A percentile compares a stretch with the other conserved stretches of the same genome.
Conservation (phyloP, 768 basidiomycete genomes). For the Leucogyrophana mollusca region DNA sequence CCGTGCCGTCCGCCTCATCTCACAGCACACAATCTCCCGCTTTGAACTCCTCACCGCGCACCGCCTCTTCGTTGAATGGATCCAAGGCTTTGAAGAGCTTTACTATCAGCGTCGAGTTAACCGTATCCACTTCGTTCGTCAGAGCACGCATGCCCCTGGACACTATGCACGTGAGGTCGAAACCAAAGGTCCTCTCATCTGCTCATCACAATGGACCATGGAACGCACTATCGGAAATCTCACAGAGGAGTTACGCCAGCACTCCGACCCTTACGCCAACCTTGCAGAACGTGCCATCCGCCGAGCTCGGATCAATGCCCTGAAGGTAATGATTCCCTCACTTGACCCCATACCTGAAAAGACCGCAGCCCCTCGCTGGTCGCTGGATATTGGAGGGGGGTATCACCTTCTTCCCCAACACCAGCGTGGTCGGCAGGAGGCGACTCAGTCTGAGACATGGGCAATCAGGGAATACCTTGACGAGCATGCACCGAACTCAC, state of each 20-base stretch:
- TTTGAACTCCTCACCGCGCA: constrained; percentile 11
- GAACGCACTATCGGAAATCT: constrained; percentile 18
- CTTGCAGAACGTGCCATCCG: constrained; percentile 17
- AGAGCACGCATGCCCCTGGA: constrained; percentile 18
- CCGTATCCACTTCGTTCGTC: constrained; percentile 24
- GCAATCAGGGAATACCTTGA: background rate
- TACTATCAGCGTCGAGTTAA: background rate
- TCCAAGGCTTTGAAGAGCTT: background rate
- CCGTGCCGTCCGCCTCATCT: constrained; percentile 12
- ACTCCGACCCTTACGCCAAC: constrained; percentile 19
- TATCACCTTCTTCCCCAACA: background rate
- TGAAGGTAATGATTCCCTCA: constrained; percentile 14
- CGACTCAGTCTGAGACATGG: background rate
- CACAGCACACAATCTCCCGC: constrained; percentile 10
- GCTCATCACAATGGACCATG: constrained; percentile 25
- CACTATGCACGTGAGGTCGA: constrained; percentile 22
- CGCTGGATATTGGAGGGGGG: constrained; percentile 12
- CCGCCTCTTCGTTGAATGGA: too few relatives aligned
- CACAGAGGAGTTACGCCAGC: constrained; percentile 14
- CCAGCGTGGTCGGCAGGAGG: background rate
- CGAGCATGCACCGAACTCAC: background rate
- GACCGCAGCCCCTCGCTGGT: constrained; percentile 6
- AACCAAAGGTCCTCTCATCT: constrained; percentile 16
- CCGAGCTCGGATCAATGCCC: constrained; percentile 13
- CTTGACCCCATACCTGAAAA: constrained; percentile 10